Conservation (phyloP, 164 flowering plant species). For the Aristolochia contorta region DNA sequence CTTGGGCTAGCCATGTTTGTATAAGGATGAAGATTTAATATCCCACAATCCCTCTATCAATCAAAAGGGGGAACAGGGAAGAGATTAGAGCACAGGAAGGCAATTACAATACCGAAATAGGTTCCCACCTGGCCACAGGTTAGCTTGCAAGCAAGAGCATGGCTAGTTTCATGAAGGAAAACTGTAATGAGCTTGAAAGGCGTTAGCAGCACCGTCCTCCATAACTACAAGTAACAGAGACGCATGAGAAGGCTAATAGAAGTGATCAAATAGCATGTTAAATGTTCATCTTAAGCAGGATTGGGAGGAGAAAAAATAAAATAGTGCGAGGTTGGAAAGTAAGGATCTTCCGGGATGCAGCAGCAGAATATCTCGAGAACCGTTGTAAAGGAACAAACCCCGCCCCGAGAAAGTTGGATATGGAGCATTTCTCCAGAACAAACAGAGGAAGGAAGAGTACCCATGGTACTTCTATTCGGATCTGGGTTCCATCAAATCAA, state of each 20-base stretch:
- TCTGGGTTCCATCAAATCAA: neutral
- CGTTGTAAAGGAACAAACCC: neutral
- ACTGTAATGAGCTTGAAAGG: constrained; percentile 52
- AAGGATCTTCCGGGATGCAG: no score
- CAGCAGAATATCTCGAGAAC: neutral
- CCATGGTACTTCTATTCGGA: neutral
- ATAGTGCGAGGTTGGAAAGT: no score
- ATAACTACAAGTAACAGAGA: constrained; percentile 20
- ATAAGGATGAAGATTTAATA: no score
- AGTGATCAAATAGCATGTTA: no score
- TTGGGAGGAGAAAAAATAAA: no score
- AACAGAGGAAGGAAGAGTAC: neutral
- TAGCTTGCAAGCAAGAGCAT: constrained; percentile 45
- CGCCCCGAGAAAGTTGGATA: neutral
- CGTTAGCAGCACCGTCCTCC: constrained; percentile 38
- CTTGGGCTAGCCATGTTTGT: no score
- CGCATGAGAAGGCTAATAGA: neutral
- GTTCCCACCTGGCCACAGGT: constrained; percentile 36
- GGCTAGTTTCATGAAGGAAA: constrained; percentile 46
- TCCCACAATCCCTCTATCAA: no score
- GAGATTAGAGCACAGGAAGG: no score
- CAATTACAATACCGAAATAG: neutral
- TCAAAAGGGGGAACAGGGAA: no score
- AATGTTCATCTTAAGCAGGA: no score
- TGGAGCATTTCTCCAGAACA: neutral